These are phyloP conservation scores for Thozetella sp. DNA, from an alignment of 495 filamentous ascomycete genomes.

Conservation along the genomic window DNA sequence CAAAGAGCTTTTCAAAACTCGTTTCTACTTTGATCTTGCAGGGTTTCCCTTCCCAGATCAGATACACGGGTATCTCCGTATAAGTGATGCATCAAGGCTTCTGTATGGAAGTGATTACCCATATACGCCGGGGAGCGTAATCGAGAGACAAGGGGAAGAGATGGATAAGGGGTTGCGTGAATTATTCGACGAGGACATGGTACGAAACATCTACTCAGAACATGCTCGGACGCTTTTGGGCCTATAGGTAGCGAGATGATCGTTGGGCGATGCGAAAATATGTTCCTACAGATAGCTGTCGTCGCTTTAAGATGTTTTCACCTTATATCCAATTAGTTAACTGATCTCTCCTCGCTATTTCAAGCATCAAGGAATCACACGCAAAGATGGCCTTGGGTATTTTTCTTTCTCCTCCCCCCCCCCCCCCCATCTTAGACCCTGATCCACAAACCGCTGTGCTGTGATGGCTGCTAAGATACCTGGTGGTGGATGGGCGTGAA, in stretches of 20 bases:
- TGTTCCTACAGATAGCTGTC: no score
- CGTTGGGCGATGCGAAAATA: no score
- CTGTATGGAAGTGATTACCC: background rate
- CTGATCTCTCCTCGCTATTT: no score
- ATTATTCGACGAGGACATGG: background rate
- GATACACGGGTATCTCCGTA: constrained; percentile 30
- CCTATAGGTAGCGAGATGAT: background rate
- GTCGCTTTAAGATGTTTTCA: no score
- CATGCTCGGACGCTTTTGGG: background rate
- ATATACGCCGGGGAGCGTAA: background rate
- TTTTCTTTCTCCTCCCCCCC: no score
- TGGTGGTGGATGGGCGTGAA: no score
- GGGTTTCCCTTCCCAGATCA: constrained; percentile 50
- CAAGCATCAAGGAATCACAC: no score
- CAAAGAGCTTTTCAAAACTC: constrained; percentile 21
- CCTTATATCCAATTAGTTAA: no score
- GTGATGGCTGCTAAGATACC: no score
- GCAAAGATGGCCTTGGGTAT: no score
- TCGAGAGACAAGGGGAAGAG: background rate
- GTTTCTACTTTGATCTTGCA: constrained; percentile 54
- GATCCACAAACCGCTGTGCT: no score
- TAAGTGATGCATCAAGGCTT: background rate
- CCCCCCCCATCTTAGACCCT: no score
- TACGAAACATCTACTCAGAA: background rate
- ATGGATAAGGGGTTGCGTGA: background rate